Conservation (phyloP, 108 stramenopile species). For the Nannochloropsis oceanica region DNA sequence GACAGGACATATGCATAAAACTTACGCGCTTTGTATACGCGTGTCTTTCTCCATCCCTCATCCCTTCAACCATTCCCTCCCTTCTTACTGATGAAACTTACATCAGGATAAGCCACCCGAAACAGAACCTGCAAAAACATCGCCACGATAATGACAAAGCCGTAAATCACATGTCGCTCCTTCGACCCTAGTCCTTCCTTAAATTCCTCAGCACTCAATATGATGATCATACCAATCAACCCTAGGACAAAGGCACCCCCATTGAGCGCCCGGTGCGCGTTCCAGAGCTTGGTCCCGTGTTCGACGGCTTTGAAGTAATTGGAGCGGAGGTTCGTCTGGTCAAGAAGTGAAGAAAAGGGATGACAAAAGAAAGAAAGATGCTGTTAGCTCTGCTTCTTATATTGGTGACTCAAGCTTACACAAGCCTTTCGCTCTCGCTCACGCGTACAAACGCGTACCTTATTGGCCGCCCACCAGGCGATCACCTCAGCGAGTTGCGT, state of each 20-base stretch:
- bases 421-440: too few species aligned
- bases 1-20: background rate
- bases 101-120: background rate
- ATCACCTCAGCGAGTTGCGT: background rate
- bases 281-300: background rate
- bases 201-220: background rate
- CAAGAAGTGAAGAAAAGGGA: background rate
- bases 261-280: background rate
- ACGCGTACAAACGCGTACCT: background rate
- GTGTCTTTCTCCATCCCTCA: too few species aligned
- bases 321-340: background rate
- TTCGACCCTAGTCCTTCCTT: background rate
- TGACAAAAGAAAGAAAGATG: too few species aligned
- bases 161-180: background rate
- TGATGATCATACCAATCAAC: background rate
- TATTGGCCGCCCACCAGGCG: background rate
- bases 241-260: background rate
- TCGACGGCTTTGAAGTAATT: background rate
- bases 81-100: background rate
- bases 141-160: background rate
- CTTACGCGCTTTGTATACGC: too few species aligned
- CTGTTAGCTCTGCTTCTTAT: too few species aligned
- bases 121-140: background rate
- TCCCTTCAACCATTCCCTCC: too few species aligned
- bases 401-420: too few species aligned